Evolutionary conservation across 371 early-diverging fungal species (phyloP).

Genomic region (Rhizomucor miehei): DNA sequence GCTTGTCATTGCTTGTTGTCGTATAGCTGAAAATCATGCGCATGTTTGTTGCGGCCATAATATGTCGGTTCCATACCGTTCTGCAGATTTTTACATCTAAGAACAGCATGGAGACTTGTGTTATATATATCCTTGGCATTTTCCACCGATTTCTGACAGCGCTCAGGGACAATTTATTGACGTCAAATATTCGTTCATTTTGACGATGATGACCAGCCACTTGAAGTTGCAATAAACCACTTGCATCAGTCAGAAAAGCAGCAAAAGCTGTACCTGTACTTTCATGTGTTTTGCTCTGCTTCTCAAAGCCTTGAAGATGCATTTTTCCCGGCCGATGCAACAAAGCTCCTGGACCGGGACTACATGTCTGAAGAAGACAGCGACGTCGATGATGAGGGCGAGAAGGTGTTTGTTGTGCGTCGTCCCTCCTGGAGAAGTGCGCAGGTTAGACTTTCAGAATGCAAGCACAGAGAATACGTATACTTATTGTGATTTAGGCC

Average conservation of each 20-base stretch:
- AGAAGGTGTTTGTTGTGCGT: no score
- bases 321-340: no score
- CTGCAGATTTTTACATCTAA: background rate
- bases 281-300: background rate
- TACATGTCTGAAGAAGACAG: no score
- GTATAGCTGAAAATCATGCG: background rate
- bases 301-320: background rate
- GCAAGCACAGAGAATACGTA: no score
- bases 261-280: background rate
- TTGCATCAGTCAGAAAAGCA: background rate
- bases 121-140: background rate
- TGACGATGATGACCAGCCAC: background rate
- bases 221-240: no score
- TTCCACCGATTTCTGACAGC: background rate
- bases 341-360: no score
- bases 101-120: background rate
- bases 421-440: no score
- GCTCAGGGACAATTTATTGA: no score
- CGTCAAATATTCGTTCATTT: conserved; percentile 5
- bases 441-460: no score
- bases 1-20: no score
- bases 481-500: no score
- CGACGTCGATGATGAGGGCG: no score
- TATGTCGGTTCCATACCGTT: background rate
- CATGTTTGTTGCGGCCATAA: background rate